A percentile compares a stretch with the other conserved stretches of the same genome.
Conservation (phyloP, 2,329 filamentous ascomycete genomes). For the Drechslerella dactyloides region DNA sequence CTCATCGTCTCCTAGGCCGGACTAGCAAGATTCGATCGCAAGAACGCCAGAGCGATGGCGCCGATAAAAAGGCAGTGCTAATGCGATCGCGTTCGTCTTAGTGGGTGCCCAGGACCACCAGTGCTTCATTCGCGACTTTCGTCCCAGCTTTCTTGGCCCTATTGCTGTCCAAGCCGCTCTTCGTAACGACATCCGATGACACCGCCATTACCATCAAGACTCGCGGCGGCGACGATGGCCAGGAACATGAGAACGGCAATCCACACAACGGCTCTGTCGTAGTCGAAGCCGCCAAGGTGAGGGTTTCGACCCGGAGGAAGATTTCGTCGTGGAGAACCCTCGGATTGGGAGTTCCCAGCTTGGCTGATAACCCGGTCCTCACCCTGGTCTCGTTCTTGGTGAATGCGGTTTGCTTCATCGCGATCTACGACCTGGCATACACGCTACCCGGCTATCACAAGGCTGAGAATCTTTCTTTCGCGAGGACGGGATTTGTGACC, state of each 20-base stretch:
- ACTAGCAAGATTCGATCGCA: conserved; percentile 1
- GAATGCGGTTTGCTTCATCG: conserved; percentile 72
- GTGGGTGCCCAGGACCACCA: conserved; percentile 61
- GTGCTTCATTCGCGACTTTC: conserved; percentile 71
- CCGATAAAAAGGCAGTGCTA: conserved; percentile 23
- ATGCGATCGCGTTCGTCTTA: conserved; percentile 52
- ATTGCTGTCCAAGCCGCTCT: conserved; percentile 65
- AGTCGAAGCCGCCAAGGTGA: conserved; percentile 60
- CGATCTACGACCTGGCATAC: conserved; percentile 79
- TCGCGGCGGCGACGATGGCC: conserved; percentile 7
- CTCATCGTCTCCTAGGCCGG: too few species aligned
- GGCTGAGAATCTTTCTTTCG: conserved; percentile 78
- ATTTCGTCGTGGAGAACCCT: conserved; percentile 69
- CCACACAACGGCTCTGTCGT: conserved; percentile 29
- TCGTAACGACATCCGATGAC: conserved; percentile 67
- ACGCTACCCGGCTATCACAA: conserved; percentile 73
- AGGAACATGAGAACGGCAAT: conserved; percentile 11
- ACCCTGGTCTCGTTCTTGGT: conserved; percentile 73
- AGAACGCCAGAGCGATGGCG: background rate
- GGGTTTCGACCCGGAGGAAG: conserved; percentile 55
- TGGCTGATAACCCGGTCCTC: conserved; percentile 67
- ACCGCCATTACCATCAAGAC: conserved; percentile 63
- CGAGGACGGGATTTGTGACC: conserved; percentile 85
- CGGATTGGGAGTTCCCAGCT: conserved; percentile 76
- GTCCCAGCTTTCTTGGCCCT: conserved; percentile 68